Conservation (phyloP, 1,284 basidiomycete species). For the Cutaneotrichosporon sp. region DNA sequence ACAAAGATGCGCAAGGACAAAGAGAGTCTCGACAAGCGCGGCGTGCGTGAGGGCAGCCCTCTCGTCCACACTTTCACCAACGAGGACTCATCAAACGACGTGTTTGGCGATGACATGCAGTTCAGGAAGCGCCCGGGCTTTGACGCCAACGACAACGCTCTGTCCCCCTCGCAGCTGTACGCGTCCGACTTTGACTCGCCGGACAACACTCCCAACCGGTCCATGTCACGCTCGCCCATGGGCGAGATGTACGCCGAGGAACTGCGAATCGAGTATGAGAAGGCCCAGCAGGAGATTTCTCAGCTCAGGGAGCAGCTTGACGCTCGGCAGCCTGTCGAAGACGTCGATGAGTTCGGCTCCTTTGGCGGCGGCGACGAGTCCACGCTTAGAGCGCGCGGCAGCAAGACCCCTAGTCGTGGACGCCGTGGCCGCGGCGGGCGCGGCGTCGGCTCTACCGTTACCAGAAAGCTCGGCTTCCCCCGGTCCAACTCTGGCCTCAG, state of each 20-base stretch:
- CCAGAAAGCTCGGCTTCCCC: slow-evolving; percentile 46
- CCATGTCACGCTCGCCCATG: slow-evolving; percentile 41
- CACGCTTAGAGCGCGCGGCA: slow-evolving; percentile 24
- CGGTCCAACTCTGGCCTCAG: slow-evolving; percentile 32
- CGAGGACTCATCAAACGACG: slow-evolving; percentile 67
- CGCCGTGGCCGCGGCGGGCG: slow-evolving; percentile 40
- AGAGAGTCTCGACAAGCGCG: slow-evolving; percentile 37
- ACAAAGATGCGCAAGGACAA: slow-evolving; percentile 63
- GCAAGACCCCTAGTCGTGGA: slow-evolving; percentile 40
- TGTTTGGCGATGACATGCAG: slow-evolving; percentile 61
- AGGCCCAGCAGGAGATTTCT: slow-evolving; percentile 47
- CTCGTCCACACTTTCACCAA: slow-evolving; percentile 58
- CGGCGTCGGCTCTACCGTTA: slow-evolving; percentile 38
- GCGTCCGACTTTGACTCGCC: slow-evolving; percentile 61
- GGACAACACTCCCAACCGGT: slow-evolving; percentile 60
- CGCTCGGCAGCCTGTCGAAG: slow-evolving; percentile 15
- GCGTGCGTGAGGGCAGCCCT: slow-evolving; percentile 48
- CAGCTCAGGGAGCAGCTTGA: slow-evolving; percentile 33
- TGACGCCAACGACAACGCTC: slow-evolving; percentile 58
- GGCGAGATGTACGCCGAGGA: slow-evolving; percentile 51
- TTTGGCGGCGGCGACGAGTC: slow-evolving; percentile 15
- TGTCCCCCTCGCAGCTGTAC: slow-evolving; percentile 54
- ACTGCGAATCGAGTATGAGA: slow-evolving; percentile 43
- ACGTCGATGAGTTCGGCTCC: slow-evolving; percentile 41
- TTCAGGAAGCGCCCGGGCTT: slow-evolving; percentile 62